Base-by-base conservation (phyloP, 352 stramenopile genomes). In the Pythium scleroteichum region DNA sequence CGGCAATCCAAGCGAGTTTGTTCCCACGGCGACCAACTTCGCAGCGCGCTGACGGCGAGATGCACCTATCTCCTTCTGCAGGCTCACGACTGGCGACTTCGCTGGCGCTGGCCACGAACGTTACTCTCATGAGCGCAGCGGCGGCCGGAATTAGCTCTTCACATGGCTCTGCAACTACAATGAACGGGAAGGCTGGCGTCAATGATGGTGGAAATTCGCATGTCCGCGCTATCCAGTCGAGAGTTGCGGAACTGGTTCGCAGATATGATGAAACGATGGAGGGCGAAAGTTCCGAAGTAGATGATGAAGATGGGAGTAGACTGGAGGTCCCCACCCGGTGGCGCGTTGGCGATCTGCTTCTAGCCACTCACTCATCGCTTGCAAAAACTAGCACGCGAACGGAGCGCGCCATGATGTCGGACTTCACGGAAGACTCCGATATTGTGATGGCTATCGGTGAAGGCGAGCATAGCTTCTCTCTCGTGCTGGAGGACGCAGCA, bases 221-320 rank as follows among this genome's bases (percentile, higher is more conserved):
- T 52, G 75, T 89, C 24, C 73, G 69, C 1, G 82, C 79, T 23
- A 92, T 92, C 61, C 82, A 88, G 64, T 81, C 72, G 14, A 74
- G 82, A 24, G 82, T 92, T 29, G 76, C 72, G 6, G 82, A 88
- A n/a, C 66, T 92, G 19, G 72, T 92, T 46, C 79, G 82, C 12
- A 72, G 70, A 4, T 92, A 82, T 52, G 76, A 92, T 46, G 82
- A 87, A 46, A 72, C 47, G 6, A 56, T 69, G 47, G 62, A 50
- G 1, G 20, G 61, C 56, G 47, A 51, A 7, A 33, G 59, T 16
- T 38, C 66, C 1, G 44, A 69, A 45, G 71, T 73, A 4, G 69
- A 77, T 1, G 53, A 61, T 27, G 71, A 76, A 35, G 65, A 65
- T 45, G 63, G 49, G 42, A 51, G 50, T 3, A 45, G 46, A 14